A percentile compares a stretch with the other conserved stretches of the same genome.
Conservation (phyloP, 306 rosid species). For the Mimosa bimucronata region DNA sequence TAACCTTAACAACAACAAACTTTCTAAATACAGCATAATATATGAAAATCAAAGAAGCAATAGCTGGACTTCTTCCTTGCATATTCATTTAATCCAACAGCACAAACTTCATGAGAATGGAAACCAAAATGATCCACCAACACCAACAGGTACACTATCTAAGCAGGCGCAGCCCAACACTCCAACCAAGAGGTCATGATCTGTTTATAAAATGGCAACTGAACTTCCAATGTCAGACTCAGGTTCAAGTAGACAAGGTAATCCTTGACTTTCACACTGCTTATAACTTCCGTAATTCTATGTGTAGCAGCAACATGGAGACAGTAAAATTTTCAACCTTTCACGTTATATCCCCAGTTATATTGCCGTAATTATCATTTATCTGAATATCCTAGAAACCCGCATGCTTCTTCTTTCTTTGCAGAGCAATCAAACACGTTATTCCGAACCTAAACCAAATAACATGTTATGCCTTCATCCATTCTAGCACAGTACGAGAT, state of each 20-base stretch:
- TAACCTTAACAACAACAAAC: background rate
- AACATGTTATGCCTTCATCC: too few species aligned
- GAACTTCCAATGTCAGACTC: background rate
- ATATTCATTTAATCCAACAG: background rate
- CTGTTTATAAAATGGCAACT: constrained; percentile 3
- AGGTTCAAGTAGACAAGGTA: constrained; percentile 7
- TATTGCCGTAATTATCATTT: constrained; percentile 12
- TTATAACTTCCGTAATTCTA: constrained; percentile 10
- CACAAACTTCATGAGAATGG: background rate
- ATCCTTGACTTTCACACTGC: constrained; percentile 8
- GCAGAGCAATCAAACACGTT: constrained; percentile 31
- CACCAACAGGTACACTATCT: background rate
- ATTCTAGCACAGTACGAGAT: background rate
- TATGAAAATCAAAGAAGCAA: background rate
- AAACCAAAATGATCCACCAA: background rate
- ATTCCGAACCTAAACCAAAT: constrained; percentile 11
- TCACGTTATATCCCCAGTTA: background rate
- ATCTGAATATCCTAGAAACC: constrained; percentile 28
- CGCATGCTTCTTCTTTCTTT: background rate
- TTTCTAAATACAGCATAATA: background rate
- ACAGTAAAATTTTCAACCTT: constrained; percentile 12
- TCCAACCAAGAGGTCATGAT: background rate
- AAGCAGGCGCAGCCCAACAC: constrained; percentile 9
- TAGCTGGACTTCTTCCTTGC: background rate
- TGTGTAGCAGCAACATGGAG: constrained; percentile 22